These are phyloP conservation scores for Celoporthe dispersa DNA, from an alignment of 2,329 filamentous ascomycete genomes.

Conservation along the genomic window DNA sequence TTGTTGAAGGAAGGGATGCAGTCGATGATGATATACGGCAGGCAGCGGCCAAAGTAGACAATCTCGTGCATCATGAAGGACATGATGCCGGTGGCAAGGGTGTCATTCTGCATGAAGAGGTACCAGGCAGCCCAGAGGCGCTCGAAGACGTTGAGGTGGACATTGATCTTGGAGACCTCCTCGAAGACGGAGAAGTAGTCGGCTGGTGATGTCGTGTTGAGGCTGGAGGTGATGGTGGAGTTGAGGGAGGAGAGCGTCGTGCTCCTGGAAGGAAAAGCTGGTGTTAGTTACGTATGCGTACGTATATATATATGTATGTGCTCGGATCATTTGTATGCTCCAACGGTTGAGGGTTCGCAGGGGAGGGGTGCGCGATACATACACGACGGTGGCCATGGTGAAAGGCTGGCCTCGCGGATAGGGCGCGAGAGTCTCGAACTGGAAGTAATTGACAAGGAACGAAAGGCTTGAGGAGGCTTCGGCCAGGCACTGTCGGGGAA, in stretches of 20 bases:
- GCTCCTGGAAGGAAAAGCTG: constrained; percentile 26
- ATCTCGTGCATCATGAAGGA: constrained; percentile 94
- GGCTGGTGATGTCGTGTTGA: constrained; percentile 49
- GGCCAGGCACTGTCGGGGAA: not conserved
- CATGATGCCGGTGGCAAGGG: constrained; percentile 95
- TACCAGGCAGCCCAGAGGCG: constrained; percentile 96
- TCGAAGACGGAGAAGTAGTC: constrained; percentile 64
- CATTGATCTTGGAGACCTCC: constrained; percentile 73
- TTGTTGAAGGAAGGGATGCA: constrained; percentile 83
- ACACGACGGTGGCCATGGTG: constrained; percentile 29
- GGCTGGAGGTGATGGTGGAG: constrained; percentile 50
- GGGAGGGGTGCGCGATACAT: constrained; percentile 14
- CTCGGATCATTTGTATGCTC: not conserved
- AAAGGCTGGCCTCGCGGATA: constrained; percentile 12
- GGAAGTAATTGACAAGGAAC: not conserved
- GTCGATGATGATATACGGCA: constrained; percentile 95
- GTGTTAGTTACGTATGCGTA: constrained; percentile 8
- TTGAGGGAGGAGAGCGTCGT: constrained; percentile 45
- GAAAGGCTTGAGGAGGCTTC: not conserved
- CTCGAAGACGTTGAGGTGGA: constrained; percentile 85
- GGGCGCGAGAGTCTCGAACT: constrained; percentile 2
- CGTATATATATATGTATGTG: too few species aligned
- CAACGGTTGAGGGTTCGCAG: not conserved
- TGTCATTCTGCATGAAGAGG: constrained; percentile 96
- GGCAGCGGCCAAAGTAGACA: constrained; percentile 88